phyloP scores from a whole-genome alignment of 176 grass and related monocot genomes.

The Hordeum marinum region DNA sequence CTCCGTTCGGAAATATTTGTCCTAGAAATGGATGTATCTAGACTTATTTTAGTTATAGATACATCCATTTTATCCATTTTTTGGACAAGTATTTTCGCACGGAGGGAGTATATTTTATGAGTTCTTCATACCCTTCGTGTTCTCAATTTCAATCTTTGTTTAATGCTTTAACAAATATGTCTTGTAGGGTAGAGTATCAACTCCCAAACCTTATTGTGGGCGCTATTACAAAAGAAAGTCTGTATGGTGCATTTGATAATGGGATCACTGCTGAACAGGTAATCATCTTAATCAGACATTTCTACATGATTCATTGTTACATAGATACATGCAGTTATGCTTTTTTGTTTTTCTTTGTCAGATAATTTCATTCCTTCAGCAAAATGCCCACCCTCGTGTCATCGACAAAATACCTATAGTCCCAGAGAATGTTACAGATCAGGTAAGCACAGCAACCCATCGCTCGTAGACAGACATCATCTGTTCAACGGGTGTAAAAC shows the following conservation, averaged over 20 bases:
- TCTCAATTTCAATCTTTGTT: neutral
- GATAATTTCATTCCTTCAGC: conserved; percentile 92
- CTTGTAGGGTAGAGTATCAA: conserved; percentile 86
- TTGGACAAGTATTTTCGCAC: too few species aligned
- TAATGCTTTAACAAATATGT: neutral
- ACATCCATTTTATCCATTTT: too few species aligned
- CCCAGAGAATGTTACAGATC: conserved; percentile 85
- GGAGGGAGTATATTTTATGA: neutral
- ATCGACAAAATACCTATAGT: conserved; percentile 60
- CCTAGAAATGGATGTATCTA: too few species aligned
- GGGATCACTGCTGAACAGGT: conserved; percentile 92
- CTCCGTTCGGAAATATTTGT: too few species aligned
- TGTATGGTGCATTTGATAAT: conserved; percentile 91
- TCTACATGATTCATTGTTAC: neutral
- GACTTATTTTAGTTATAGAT: too few species aligned
- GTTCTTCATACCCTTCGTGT: neutral
- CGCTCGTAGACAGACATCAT: neutral
- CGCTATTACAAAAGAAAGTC: conserved; percentile 91
- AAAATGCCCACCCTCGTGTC: conserved; percentile 87
- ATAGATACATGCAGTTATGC: neutral
- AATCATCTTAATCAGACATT: conserved; percentile 24
- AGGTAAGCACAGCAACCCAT: conserved; percentile 27
- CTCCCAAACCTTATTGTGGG: conserved; percentile 89
- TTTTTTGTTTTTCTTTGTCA: conserved; percentile 8
- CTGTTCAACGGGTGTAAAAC: neutral